phyloP scores from a whole-genome alignment of 2,329 filamentous ascomycete species.

The Colletotrichum costaricense region DNA sequence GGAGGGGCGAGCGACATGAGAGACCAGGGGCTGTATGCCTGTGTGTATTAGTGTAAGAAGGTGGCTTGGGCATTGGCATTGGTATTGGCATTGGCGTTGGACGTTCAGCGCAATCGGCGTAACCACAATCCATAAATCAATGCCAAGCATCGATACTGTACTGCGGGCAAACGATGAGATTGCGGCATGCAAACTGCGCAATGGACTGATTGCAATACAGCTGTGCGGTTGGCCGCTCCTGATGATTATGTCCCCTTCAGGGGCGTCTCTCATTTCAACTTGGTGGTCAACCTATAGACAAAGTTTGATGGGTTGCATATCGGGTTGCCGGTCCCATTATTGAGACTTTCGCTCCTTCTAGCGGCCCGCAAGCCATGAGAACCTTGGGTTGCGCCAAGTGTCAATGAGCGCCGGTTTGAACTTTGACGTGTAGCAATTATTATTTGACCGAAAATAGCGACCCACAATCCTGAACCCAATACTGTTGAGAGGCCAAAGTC shows the following conservation, averaged over 20 bases:
- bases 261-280: conserved; percentile 18
- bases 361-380: background rate
- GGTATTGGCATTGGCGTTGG: background rate
- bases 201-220: background rate
- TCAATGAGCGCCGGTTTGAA: background rate
- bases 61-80: conserved; percentile 18
- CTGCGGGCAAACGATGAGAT: background rate
- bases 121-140: background rate
- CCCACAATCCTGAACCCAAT: conserved; percentile 8
- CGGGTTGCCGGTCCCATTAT: background rate
- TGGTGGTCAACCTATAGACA: background rate
- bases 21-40: background rate
- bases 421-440: background rate
- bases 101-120: background rate
- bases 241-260: background rate
- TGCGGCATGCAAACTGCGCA: background rate
- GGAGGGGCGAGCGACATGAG: background rate
- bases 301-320: background rate
- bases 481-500: background rate
- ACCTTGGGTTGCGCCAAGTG: background rate
- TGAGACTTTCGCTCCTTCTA: background rate
- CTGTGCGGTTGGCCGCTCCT: background rate
- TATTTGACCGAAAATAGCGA: background rate
- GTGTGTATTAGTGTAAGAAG: background rate
- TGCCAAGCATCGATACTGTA: conserved; percentile 2